Base-by-base conservation (phyloP, 352 stramenopile species). In the Pythium dissotocum region DNA sequence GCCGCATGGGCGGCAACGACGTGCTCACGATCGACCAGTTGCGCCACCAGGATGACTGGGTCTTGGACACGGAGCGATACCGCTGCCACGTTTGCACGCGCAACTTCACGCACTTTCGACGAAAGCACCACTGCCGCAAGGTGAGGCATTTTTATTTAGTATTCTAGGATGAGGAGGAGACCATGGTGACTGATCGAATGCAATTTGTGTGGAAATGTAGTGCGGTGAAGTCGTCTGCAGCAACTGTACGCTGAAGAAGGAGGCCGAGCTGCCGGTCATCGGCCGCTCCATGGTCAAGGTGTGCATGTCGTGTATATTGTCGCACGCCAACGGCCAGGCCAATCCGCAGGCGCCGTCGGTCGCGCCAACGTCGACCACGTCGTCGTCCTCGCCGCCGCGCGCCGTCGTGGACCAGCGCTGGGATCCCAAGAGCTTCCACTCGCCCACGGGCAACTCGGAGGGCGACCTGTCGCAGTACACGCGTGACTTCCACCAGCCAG, bases 241-340 rank as follows among this genome's bases (percentile, higher is more conserved):
- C 53, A 94, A 96, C 76, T 96, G 88, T 55, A 91, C 85, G 57
- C 77, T 94, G 10, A 96, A 94, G 78, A 94, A 94, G 68, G 81
- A 92, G 65, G 87, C 87, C 5, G 86, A 96, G 72, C 72, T 96
- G 26, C 88, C 88, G 4, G 88, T 94, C 42, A 94, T 93, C 55
- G 86, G 88, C 40, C 84, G 85, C 65, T 93, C 86, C 38, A 84
- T 94, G 46, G 85, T 96, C 55, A 85, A 85, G 58, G 85, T 96
- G 63, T 96, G 88, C 76, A 96, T 94, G 88, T 94, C 88, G 56
- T 96, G 88, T 76, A 95, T 95, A 65, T 73, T 96, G 61, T 93
- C 83, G 67, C 86, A 93, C 66, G 85, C 85, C 49, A 92, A 91
- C 70, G 72, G 77, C 14, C 86, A 92, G 67, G 82, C 83, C 24